phyloP scores from a whole-genome alignment of 2,329 filamentous ascomycete species.

The Aspergillus quadricinctus region DNA sequence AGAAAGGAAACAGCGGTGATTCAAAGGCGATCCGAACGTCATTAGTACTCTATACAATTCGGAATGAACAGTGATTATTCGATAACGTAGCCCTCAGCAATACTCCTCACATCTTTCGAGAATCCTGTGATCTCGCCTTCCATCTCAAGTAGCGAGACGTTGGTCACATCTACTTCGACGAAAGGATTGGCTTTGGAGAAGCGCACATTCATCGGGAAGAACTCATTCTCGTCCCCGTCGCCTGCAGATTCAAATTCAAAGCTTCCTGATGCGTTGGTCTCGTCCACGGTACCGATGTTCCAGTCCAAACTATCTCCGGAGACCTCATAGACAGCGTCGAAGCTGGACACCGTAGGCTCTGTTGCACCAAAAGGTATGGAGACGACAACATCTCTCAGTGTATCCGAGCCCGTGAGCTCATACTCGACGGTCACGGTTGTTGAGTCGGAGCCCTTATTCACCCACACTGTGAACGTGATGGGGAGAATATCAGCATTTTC shows the following conservation, averaged over 20 bases:
- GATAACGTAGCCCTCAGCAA: slow-evolving; percentile 43
- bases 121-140: slow-evolving; percentile 42
- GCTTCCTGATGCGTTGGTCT: slow-evolving; percentile 74
- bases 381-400: slow-evolving; percentile 78
- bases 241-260: slow-evolving; percentile 93
- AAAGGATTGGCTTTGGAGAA: slow-evolving; percentile 85
- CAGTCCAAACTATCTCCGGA: slow-evolving; percentile 90
- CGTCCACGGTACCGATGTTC: slow-evolving; percentile 82
- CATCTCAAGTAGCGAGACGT: slow-evolving; percentile 42
- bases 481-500: slow-evolving; percentile 79
- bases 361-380: slow-evolving; percentile 79
- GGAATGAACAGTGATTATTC: slow-evolving; percentile 31
- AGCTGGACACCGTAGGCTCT: slow-evolving; percentile 86
- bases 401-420: slow-evolving; percentile 76
- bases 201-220: slow-evolving; percentile 93
- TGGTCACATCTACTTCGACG: slow-evolving; percentile 78
- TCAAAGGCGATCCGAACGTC: slow-evolving; percentile 29
- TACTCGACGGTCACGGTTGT: slow-evolving; percentile 94
- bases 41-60: slow-evolving; percentile 36
- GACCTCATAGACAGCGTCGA: slow-evolving; percentile 91
- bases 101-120: slow-evolving; percentile 43
- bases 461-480: slow-evolving; percentile 96
- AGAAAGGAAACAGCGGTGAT: slow-evolving; percentile 14
- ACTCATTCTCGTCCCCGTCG: slow-evolving; percentile 83
- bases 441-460: slow-evolving; percentile 78